phyloP scores from a whole-genome alignment of 371 early-diverging fungal species.

The Apophysomyces elegans region DNA sequence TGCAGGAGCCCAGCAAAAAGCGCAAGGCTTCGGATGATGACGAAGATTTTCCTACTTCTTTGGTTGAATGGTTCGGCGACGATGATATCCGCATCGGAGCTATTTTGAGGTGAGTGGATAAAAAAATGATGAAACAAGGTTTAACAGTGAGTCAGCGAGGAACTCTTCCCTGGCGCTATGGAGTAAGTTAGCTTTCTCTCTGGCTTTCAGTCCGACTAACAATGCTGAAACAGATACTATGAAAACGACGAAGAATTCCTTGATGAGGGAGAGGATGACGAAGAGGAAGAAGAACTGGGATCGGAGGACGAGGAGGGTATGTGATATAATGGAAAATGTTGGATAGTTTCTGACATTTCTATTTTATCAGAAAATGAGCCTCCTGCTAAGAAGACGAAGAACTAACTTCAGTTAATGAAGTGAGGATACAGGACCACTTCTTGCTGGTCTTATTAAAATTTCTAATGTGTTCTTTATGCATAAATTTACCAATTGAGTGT shows the following conservation, averaged over 20 bases:
- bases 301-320: slow-evolving; percentile 23
- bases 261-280: slow-evolving; percentile 21
- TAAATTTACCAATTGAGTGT: not conserved
- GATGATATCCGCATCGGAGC: slow-evolving; percentile 46
- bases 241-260: slow-evolving; percentile 29
- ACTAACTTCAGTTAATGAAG: not conserved
- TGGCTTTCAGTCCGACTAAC: not conserved
- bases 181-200: slow-evolving; percentile 17
- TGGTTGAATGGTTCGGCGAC: slow-evolving; percentile 54
- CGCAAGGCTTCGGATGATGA: slow-evolving; percentile 50
- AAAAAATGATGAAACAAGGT: not conserved
- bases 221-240: slow-evolving; percentile 7
- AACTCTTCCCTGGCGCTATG: slow-evolving; percentile 45
- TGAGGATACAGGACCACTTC: not conserved
- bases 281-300: slow-evolving; percentile 45
- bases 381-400: slow-evolving; percentile 3
- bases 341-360: not conserved
- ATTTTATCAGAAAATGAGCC: slow-evolving; percentile 1
- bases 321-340: not conserved
- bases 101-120: slow-evolving; percentile 24
- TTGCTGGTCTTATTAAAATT: not conserved
- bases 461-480: slow-evolving; percentile 1
- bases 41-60: slow-evolving; percentile 32
- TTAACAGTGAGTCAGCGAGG: slow-evolving; percentile 33
- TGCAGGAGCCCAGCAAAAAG: slow-evolving; percentile 40